phyloP scores from a whole-genome alignment of 495 filamentous ascomycete species.

The Cenococcum geophilum region DNA sequence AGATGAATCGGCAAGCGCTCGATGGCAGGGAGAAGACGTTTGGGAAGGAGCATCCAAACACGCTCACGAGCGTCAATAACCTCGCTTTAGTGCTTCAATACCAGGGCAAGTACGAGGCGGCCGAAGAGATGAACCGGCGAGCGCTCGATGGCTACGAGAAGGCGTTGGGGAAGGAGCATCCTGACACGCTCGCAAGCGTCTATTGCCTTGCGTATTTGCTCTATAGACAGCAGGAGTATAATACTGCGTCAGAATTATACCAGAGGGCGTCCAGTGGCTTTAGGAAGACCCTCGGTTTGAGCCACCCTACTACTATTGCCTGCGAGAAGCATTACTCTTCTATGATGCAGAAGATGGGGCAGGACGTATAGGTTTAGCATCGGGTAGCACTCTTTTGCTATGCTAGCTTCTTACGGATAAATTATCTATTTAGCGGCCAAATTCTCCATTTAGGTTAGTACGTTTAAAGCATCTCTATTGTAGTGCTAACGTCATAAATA shows the following conservation, averaged over 20 bases:
- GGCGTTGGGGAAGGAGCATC: conserved; percentile 1
- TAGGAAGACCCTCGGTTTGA: conserved; percentile 6
- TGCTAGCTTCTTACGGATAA: too few relatives aligned
- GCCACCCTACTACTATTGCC: conserved; percentile 15
- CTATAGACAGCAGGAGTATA: conserved; percentile 10
- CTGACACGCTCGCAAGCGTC: not conserved
- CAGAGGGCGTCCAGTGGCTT: conserved; percentile 13
- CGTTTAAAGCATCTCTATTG: too few relatives aligned
- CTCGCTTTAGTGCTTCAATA: not conserved
- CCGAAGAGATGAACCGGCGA: not conserved
- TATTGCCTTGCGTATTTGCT: conserved; percentile 6
- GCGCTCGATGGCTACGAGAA: not conserved
- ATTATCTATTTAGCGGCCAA: too few relatives aligned
- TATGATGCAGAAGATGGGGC: conserved; percentile 2
- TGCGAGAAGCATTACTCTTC: conserved; percentile 9
- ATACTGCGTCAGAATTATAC: conserved; percentile 12
- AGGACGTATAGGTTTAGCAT: not conserved
- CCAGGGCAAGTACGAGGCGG: conserved; percentile 4
- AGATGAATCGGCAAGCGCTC: not conserved
- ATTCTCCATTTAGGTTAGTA: too few relatives aligned
- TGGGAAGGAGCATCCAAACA: not conserved
- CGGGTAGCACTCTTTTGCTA: not conserved
- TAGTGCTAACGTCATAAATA: too few relatives aligned
- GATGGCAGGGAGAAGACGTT: not conserved
- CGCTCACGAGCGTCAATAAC: conserved; percentile 3